Conservation (phyloP, 306 rosid genomes). For the Quillaja saponaria region DNA sequence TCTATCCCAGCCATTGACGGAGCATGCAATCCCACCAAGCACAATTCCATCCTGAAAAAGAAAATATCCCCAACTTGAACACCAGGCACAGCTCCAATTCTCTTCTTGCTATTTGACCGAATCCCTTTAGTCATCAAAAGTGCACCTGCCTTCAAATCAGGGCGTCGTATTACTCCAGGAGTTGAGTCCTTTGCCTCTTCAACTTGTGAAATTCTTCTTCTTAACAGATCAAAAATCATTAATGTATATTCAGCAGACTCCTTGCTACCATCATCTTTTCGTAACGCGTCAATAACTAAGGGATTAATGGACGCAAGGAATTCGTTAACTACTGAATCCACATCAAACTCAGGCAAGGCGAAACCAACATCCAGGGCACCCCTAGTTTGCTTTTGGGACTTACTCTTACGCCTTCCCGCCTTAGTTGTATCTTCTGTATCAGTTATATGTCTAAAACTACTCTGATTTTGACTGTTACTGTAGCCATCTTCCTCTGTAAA, state of each 20-base stretch:
- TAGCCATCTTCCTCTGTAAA: slow-evolving; percentile 47
- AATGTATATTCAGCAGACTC: slow-evolving; percentile 53
- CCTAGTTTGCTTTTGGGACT: slow-evolving; percentile 40
- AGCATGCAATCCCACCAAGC: slow-evolving; percentile 78
- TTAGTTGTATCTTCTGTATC: slow-evolving; percentile 46
- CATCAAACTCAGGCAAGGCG: slow-evolving; percentile 42
- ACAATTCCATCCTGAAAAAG: slow-evolving; percentile 82
- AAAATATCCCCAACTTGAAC: slow-evolving; percentile 88
- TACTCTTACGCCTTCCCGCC: slow-evolving; percentile 40
- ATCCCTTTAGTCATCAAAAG: slow-evolving; percentile 77
- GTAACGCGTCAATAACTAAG: slow-evolving; percentile 38
- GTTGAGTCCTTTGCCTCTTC: slow-evolving; percentile 56
- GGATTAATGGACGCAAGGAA: slow-evolving; percentile 50
- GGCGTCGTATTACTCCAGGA: slow-evolving; percentile 67
- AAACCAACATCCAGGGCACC: slow-evolving; percentile 31
- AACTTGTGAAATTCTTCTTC: slow-evolving; percentile 65
- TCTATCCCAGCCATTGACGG: slow-evolving; percentile 96
- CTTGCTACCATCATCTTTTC: slow-evolving; percentile 55
- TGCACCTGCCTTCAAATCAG: slow-evolving; percentile 73
- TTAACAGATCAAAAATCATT: slow-evolving; percentile 56
- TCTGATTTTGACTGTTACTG: slow-evolving; percentile 26
- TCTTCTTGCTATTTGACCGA: slow-evolving; percentile 62
- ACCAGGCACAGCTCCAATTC: slow-evolving; percentile 75
- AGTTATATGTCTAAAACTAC: slow-evolving; percentile 25
- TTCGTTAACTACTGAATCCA: slow-evolving; percentile 50